Percentiles rank a stretch among this genome's conserved stretches.
Evolutionary conservation across 2,329 filamentous ascomycete genomes (phyloP).

Genomic region (Waltergamsia citrina): DNA sequence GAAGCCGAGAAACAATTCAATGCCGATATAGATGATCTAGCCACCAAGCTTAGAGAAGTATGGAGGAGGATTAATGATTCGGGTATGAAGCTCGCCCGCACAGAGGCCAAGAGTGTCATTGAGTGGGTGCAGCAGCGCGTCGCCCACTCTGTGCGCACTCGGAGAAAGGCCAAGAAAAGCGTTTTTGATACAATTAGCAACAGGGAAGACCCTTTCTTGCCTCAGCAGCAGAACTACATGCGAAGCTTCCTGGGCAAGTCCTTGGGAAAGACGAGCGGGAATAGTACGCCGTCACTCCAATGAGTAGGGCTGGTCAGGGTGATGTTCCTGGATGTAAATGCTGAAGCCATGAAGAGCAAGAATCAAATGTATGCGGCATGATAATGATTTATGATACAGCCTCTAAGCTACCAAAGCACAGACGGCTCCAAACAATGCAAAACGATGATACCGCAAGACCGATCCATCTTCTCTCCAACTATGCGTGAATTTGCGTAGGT

Average conservation of each 20-base stretch:
- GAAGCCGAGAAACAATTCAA: conserved; percentile 50
- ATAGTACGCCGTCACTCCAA: not conserved
- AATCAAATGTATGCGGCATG: too few relatives aligned
- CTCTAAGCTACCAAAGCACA: conserved; percentile 20
- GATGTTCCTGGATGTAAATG: too few relatives aligned
- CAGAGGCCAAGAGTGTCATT: conserved; percentile 67
- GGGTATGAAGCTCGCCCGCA: conserved; percentile 61
- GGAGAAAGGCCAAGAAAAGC: conserved; percentile 41
- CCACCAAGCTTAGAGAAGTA: conserved; percentile 45
- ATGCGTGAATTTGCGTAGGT: conserved; percentile 6
- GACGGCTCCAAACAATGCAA: conserved; percentile 9
- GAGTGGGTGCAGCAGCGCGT: conserved; percentile 69
- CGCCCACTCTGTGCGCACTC: conserved; percentile 59
- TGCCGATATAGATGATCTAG: conserved; percentile 57
- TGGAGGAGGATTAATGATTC: conserved; percentile 60
- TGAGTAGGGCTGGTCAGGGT: not conserved
- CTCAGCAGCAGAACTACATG: conserved; percentile 40
- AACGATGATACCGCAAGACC: not conserved
- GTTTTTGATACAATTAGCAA: conserved; percentile 29
- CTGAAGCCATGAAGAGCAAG: too few relatives aligned
- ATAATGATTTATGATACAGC: conserved; percentile 11
- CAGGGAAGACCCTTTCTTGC: conserved; percentile 26
- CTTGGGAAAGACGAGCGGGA: not conserved
- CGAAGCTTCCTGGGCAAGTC: conserved; percentile 30
- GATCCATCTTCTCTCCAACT: conserved; percentile 10